A percentile compares a stretch with the other conserved stretches of the same genome.
Evolutionary conservation across 139 green algal species (phyloP).

Genomic region (Closterium sp.): DNA sequence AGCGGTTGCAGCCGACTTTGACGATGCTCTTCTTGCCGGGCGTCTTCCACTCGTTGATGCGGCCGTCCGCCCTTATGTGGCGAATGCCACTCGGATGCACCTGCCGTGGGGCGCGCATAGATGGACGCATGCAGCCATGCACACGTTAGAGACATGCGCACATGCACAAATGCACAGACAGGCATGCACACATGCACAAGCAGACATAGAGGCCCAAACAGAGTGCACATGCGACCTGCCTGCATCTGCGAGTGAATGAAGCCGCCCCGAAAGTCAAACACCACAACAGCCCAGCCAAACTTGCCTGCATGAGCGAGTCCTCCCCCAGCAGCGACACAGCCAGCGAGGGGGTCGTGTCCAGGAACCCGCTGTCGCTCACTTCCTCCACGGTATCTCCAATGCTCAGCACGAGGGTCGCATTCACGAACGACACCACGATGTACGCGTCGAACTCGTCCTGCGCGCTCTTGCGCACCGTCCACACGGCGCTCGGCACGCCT

Average conservation of each 20-base stretch:
- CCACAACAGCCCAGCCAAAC: background rate
- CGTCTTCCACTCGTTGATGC: conserved; percentile 95
- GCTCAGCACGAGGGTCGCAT: conserved; percentile 88
- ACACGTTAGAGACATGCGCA: no score
- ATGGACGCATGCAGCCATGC: background rate
- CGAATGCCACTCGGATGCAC: conserved; percentile 85
- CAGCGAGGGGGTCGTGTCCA: conserved; percentile 65
- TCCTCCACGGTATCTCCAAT: conserved; percentile 98
- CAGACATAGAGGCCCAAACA: no score
- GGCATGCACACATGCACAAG: no score
- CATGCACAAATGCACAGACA: background rate
- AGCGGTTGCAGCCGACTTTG: conserved; percentile 52
- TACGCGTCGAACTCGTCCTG: conserved; percentile 86
- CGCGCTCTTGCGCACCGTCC: conserved; percentile 70
- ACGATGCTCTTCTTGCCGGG: conserved; percentile 66
- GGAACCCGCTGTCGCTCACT: conserved; percentile 90
- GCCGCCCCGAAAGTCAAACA: no score
- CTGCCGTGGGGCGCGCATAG: conserved; percentile 48
- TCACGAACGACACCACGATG: conserved; percentile 96
- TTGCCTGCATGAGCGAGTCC: conserved; percentile 77
- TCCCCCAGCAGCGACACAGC: conserved; percentile 77
- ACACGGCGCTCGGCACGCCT: conserved; percentile 85
- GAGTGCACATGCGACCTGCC: no score
- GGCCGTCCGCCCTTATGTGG: conserved; percentile 84
- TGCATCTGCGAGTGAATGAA: no score